Evolutionary conservation across 1,139 yeast species (phyloP).

Genomic region (Suhomyces atakaporum): DNA sequence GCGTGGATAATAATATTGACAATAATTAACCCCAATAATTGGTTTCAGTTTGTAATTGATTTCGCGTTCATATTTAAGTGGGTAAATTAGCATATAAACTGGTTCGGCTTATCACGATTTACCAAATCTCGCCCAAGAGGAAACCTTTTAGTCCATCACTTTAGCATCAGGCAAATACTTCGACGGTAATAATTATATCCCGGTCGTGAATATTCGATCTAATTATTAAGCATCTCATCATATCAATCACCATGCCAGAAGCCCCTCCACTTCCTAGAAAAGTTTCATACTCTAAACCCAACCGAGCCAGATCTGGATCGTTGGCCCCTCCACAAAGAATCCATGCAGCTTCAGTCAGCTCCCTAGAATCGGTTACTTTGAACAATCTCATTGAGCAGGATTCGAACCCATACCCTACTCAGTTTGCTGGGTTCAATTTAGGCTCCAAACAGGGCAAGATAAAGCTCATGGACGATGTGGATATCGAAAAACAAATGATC

Average conservation of each 20-base stretch:
- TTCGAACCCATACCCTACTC: conserved; percentile 11
- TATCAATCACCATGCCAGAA: background rate
- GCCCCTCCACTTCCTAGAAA: conserved; percentile 9
- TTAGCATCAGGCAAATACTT: too few relatives aligned
- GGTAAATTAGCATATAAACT: too few relatives aligned
- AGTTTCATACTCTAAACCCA: conserved; percentile 3
- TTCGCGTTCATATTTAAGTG: too few relatives aligned
- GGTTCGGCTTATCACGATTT: too few relatives aligned
- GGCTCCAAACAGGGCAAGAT: conserved; percentile 17
- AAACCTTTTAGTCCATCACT: too few relatives aligned
- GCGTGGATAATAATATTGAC: too few relatives aligned
- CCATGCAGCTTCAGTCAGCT: conserved; percentile 22
- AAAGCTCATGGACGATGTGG: conserved; percentile 30
- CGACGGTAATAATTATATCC: too few relatives aligned
- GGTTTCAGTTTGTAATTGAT: too few relatives aligned
- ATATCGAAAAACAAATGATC: conserved; percentile 42
- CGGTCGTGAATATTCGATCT: too few relatives aligned
- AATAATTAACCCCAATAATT: too few relatives aligned
- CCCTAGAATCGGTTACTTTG: conserved; percentile 18
- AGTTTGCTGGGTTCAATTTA: conserved; percentile 5
- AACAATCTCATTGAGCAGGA: conserved; percentile 18
- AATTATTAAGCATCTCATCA: too few relatives aligned
- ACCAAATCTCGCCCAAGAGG: too few relatives aligned
- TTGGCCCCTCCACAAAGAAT: conserved; percentile 15
- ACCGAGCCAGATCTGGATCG: conserved; percentile 12